Evolutionary conservation across 1,284 basidiomycete genomes (phyloP).

Genomic region (Trichosporon sp.): DNA sequence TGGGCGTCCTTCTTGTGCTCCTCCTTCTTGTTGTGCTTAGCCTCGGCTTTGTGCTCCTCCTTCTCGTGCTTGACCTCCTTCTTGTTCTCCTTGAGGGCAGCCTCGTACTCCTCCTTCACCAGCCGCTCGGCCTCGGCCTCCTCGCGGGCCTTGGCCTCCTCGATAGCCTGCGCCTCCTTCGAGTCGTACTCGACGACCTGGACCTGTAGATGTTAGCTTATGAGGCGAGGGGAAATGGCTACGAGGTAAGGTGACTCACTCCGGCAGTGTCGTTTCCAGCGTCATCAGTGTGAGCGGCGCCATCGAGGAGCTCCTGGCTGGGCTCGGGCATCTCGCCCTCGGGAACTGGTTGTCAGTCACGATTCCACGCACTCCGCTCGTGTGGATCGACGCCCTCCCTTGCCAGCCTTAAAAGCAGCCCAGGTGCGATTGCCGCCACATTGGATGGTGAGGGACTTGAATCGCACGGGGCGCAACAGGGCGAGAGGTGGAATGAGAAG

Average conservation of each 20-base stretch:
- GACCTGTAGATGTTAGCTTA: neutral
- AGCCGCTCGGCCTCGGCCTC: constrained; percentile 21
- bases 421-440: neutral
- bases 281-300: constrained; percentile 22
- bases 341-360: constrained; percentile 18
- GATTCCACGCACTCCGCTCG: neutral
- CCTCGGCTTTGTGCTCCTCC: constrained; percentile 16
- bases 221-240: neutral
- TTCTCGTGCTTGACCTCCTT: constrained; percentile 15
- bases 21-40: constrained; percentile 20
- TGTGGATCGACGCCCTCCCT: neutral
- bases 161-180: neutral
- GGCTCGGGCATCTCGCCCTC: constrained; percentile 44
- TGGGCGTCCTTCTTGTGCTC: constrained; percentile 53
- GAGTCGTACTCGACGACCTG: neutral
- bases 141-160: constrained; percentile 21
- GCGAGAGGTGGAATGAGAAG: neutral
- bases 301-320: constrained; percentile 41
- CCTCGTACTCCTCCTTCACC: constrained; percentile 17
- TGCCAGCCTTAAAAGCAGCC: neutral
- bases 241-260: neutral
- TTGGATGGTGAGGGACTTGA: neutral
- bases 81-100: neutral
- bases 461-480: neutral
- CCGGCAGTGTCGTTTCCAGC: constrained; percentile 4